phyloP scores from a whole-genome alignment of 768 basidiomycete genomes.

The Termitomyces sp. region DNA sequence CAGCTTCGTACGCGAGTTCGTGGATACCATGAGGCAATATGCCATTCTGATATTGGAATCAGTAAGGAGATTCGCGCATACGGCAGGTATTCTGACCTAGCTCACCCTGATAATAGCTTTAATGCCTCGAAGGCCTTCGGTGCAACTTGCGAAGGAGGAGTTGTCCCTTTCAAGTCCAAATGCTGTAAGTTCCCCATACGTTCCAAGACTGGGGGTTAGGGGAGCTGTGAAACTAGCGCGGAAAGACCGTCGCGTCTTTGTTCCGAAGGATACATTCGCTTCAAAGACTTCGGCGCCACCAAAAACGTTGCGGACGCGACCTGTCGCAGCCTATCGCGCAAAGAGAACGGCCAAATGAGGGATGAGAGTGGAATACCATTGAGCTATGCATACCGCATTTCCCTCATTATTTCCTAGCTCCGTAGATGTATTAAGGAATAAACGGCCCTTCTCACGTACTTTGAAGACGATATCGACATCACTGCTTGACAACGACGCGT shows the following conservation, averaged over 20 bases:
- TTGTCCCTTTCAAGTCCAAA: constrained; percentile 81
- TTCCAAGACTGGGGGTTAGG: constrained; percentile 53
- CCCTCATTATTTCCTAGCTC: constrained; percentile 94
- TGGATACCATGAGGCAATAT: constrained; percentile 43
- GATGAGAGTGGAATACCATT: background rate
- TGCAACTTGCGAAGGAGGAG: constrained; percentile 67
- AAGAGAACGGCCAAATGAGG: background rate
- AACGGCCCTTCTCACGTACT: constrained; percentile 69
- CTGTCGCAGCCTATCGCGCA: constrained; percentile 58
- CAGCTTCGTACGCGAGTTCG: constrained; percentile 82
- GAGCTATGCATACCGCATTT: constrained; percentile 64
- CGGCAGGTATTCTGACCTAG: constrained; percentile 36
- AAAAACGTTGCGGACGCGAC: constrained; percentile 79
- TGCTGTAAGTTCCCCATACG: constrained; percentile 63
- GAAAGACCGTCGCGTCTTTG: constrained; percentile 82
- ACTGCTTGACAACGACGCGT: constrained; percentile 44
- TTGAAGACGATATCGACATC: constrained; percentile 81
- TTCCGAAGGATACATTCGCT: constrained; percentile 78
- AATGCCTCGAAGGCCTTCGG: constrained; percentile 58
- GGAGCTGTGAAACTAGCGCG: constrained; percentile 64
- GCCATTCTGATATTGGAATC: constrained; percentile 28
- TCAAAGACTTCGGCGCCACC: constrained; percentile 89
- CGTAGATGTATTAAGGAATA: constrained; percentile 77
- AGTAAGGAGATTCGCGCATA: constrained; percentile 16
- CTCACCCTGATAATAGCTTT: constrained; percentile 75